A percentile compares a stretch with the other conserved stretches of the same genome.
These are phyloP conservation scores for Lumnitzera littorea DNA, from an alignment of 345 rosid species.

Conservation along the genomic window DNA sequence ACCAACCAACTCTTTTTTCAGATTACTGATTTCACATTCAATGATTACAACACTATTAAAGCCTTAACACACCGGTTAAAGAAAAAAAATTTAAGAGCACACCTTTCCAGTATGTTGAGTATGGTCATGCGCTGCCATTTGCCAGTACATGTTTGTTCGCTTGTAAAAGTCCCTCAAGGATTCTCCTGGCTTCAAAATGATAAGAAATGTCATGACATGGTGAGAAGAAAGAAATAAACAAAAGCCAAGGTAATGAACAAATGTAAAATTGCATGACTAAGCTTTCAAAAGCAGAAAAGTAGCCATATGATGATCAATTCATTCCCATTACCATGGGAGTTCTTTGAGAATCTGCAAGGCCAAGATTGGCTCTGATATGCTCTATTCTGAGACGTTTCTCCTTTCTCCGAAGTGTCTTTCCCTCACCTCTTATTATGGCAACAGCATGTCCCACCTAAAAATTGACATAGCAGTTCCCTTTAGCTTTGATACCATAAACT, in stretches of 20 bases:
- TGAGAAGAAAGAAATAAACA: not conserved
- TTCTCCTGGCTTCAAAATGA: slow-evolving; percentile 74
- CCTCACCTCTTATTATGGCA: slow-evolving; percentile 79
- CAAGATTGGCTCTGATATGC: slow-evolving; percentile 90
- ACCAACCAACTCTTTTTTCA: too few species aligned
- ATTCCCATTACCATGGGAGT: slow-evolving; percentile 58
- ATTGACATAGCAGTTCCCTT: slow-evolving; percentile 36
- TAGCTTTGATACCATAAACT: slow-evolving; percentile 22
- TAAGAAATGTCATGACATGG: slow-evolving; percentile 4
- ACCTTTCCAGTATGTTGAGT: slow-evolving; percentile 99
- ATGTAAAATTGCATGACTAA: not conserved
- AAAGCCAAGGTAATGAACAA: not conserved
- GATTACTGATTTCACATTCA: too few species aligned
- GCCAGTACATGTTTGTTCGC: slow-evolving; percentile 94
- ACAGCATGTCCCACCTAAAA: slow-evolving; percentile 68
- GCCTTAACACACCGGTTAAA: too few species aligned
- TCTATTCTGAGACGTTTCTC: slow-evolving; percentile 90
- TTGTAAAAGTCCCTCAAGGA: slow-evolving; percentile 83
- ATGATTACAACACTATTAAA: too few species aligned
- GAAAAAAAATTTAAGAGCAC: slow-evolving; percentile 4
- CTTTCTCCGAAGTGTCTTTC: slow-evolving; percentile 70
- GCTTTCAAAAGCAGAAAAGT: too few species aligned
- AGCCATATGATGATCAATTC: too few species aligned
- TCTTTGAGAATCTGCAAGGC: slow-evolving; percentile 94
- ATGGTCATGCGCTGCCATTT: slow-evolving; percentile 98